Evolutionary conservation across 805 yeast genomes (phyloP), one percentile per base, ranked within the genome.

Genomic region (Candida bentonensis): DNA sequence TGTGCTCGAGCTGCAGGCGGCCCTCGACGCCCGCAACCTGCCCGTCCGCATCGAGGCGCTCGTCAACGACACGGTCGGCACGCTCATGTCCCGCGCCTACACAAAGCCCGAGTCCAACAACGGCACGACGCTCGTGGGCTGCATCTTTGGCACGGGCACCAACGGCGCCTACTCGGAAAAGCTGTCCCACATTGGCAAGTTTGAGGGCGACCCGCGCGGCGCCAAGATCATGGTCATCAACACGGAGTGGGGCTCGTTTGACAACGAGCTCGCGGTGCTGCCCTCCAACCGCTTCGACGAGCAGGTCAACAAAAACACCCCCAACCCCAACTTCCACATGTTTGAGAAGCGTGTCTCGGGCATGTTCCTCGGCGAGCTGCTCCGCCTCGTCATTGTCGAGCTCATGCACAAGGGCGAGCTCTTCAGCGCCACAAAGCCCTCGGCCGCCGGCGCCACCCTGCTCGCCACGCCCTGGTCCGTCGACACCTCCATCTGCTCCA

Each of bases 181-280:
- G 46, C 61, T 87, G 43, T 78, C 74, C 36, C 73, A 79, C 45
- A 83, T 92, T 53, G 74, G 73, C 45, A 89, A 92, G 64, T 68
- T 88, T 49, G 74, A 77, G n/a, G 49, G 51, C 44, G 51, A 49
- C 44, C 47, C 45, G 36, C 42, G 46, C 13, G 62, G 62, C 40
- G 62, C 56, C 22, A 59, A 58, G 20, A 62, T 72, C 53, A 88
- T 88, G 96, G 82, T 86, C 50, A 73, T 88, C 54, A 88, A 88
- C 66, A 88, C 96, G 40, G 98, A 92, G 65, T 92, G 97, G 96
- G 97, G 97, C 50, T 86, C 96, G 39, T 89, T 88, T 56, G 97
- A 89, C 64, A 89, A 89, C 58, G 79, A 76, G 21, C 69, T 87
- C 49, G 69, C 75, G 51, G 68, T 78, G 34, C 68, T 89, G 50